Conservation (phyloP, 257 asterid species). For the Verbena officinalis region DNA sequence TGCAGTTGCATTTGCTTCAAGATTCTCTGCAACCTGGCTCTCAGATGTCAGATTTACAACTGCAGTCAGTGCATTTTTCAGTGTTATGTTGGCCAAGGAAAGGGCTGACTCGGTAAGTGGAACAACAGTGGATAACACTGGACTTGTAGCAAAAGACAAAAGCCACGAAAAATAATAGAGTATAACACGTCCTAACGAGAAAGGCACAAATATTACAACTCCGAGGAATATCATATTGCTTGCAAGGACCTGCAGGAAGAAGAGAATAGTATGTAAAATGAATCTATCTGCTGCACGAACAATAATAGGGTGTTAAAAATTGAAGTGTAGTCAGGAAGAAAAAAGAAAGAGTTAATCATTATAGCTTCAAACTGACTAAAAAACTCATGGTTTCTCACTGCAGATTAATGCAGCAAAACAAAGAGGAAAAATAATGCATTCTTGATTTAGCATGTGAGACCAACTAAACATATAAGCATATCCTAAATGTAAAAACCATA, state of each 20-base stretch:
- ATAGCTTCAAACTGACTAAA: too few relatives aligned
- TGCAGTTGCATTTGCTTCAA: constrained; percentile 67
- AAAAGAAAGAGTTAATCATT: too few relatives aligned
- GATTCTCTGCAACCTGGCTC: constrained; percentile 66
- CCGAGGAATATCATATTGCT: constrained; percentile 98
- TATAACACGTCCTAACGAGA: constrained; percentile 81
- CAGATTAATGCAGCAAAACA: not conserved
- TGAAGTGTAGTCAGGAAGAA: not conserved
- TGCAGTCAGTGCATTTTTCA: constrained; percentile 76
- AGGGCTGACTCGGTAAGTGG: constrained; percentile 92
- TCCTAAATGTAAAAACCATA: not conserved
- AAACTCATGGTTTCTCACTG: not conserved
- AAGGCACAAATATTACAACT: constrained; percentile 84
- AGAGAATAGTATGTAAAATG: constrained; percentile 5
- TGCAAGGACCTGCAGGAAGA: constrained; percentile 84
- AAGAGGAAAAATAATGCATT: too few relatives aligned
- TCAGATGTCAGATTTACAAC: constrained; percentile 79
- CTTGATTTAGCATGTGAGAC: constrained; percentile 13
- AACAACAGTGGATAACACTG: constrained; percentile 72
- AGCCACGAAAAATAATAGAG: constrained; percentile 72
- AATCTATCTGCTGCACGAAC: constrained; percentile 2
- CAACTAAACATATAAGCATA: too few relatives aligned
- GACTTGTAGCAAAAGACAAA: constrained; percentile 78
- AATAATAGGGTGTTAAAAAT: not conserved
- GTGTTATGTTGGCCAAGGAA: constrained; percentile 77